Evolutionary conservation across 2,329 filamentous ascomycete species (phyloP).

Genomic region (Claviceps paspali): DNA sequence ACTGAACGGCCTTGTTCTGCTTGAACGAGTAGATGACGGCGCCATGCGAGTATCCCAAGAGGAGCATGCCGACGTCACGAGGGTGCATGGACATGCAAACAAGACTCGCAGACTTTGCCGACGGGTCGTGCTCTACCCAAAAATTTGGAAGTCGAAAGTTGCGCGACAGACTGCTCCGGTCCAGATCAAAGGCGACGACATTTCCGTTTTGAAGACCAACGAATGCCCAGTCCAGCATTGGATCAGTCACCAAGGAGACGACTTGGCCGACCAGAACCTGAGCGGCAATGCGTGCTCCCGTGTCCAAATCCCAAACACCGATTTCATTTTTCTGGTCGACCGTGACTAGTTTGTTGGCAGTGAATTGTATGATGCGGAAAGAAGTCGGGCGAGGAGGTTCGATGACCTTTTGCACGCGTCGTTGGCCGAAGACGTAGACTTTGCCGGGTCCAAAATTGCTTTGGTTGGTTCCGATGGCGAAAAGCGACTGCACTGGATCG

Average conservation of each 20-base stretch:
- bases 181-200: conserved; percentile 82
- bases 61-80: conserved; percentile 75
- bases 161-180: conserved; percentile 53
- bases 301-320: conserved; percentile 65
- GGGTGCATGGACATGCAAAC: conserved; percentile 77
- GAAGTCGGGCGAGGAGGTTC: conserved; percentile 56
- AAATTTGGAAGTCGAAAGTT: conserved; percentile 76
- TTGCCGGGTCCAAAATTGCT: conserved; percentile 73
- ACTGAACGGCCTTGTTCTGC: conserved; percentile 63
- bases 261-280: conserved; percentile 67
- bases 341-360: conserved; percentile 69
- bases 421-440: conserved; percentile 78
- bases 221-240: conserved; percentile 85
- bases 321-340: conserved; percentile 79
- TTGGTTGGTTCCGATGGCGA: conserved; percentile 82
- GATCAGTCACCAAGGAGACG: conserved; percentile 63
- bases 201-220: conserved; percentile 73
- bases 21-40: conserved; percentile 92
- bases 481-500: conserved; percentile 82
- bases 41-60: conserved; percentile 83
- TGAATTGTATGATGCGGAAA: conserved; percentile 68
- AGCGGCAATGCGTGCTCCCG: conserved; percentile 48
- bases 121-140: conserved; percentile 61
- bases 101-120: conserved; percentile 43
- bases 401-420: conserved; percentile 63